Evolutionary conservation across 352 stramenopile genomes (phyloP).

Genomic region (Hyaloperonospora brassicae): DNA sequence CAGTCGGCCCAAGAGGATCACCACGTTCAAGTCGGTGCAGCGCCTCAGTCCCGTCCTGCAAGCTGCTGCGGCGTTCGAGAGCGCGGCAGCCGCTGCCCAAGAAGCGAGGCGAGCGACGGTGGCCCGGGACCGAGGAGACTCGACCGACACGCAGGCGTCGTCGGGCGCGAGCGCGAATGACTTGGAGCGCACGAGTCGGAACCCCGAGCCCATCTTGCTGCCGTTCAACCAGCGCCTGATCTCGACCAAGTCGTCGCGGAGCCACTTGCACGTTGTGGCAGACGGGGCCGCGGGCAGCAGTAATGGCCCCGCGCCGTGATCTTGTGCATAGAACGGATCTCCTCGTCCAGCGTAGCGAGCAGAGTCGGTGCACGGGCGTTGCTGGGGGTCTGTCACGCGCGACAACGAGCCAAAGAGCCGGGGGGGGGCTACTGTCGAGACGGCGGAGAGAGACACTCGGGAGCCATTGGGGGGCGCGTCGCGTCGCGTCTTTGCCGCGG

Average conservation of each 20-base stretch:
- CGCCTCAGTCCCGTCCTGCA: conserved; percentile 32
- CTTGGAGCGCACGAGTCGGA: conserved; percentile 43
- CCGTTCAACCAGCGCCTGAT: conserved; percentile 41
- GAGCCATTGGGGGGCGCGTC: too few relatives aligned
- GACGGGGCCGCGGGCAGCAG: conserved; percentile 18
- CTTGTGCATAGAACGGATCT: too few relatives aligned
- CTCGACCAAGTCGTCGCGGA: conserved; percentile 24
- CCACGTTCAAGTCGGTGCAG: conserved; percentile 27
- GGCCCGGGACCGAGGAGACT: conserved; percentile 21
- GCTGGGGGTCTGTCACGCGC: too few relatives aligned
- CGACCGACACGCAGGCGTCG: conserved; percentile 25
- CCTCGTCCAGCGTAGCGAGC: too few relatives aligned
- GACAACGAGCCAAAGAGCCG: too few relatives aligned
- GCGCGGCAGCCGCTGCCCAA: conserved; percentile 10
- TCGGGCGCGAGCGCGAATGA: conserved; percentile 20
- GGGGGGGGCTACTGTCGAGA: too few relatives aligned
- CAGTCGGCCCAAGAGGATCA: conserved; percentile 12
- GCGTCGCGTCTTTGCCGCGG: too few relatives aligned
- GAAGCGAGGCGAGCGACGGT: conserved; percentile 14
- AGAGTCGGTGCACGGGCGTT: too few relatives aligned
- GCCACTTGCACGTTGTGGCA: conserved; percentile 24
- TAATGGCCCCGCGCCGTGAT: too few relatives aligned
- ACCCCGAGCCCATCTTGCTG: conserved; percentile 48
- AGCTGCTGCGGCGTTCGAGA: conserved; percentile 27
- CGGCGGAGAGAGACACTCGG: too few relatives aligned